Evolutionary conservation across 129 eudicot genomes (phyloP), one percentile per base, ranked within the genome.

Genomic region (Deinandra increscens): DNA sequence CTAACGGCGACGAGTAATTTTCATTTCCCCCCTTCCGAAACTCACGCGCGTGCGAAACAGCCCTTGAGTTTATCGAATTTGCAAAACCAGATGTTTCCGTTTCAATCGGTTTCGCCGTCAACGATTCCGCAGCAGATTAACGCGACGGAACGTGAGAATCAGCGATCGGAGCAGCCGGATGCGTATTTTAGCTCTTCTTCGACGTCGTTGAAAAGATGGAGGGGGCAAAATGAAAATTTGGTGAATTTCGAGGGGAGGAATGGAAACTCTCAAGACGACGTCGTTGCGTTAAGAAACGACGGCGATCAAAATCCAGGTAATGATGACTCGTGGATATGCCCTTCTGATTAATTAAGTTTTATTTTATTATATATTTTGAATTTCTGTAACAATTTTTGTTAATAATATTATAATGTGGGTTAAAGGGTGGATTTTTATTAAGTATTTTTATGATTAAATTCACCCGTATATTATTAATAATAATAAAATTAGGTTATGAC

Each of bases 241-340:
- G 11, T 59, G 66, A 67, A 54, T 9, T 58, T 80, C 37, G 77
- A 71, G 49, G 80, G 75, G 44, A 44, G 41, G 3, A 75, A 43
- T 56, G 61, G 46, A 18, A 70, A 51, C 26, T 18, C 43, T 9
- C 83, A 71, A 6, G 69, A 79, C 72, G 80, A 0, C 34, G 79
- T 68, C 58, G 69, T 60, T 29, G 45, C 75, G 2, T 64, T 78
- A 9, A 75, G 81, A 67, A 20, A 75, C 46, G 79, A 66, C 37
- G 71, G 69, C 43, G 67, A 68, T 79, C 83, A 77, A 33, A 39
- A 62, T 9, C 65, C 64, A 78, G 86, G 86, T 72, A 81, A 71
- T 6, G 82, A 78, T 46, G 86, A 78, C 66, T 76, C 88, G n/a
- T 81, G 92, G 88, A 81, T 70, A 66, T 77, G 79, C 70, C 76